A percentile compares a stretch with the other conserved stretches of the same genome.
Conservation (phyloP, 768 basidiomycete genomes). For the Rhodosporidiobolus odoratus region DNA sequence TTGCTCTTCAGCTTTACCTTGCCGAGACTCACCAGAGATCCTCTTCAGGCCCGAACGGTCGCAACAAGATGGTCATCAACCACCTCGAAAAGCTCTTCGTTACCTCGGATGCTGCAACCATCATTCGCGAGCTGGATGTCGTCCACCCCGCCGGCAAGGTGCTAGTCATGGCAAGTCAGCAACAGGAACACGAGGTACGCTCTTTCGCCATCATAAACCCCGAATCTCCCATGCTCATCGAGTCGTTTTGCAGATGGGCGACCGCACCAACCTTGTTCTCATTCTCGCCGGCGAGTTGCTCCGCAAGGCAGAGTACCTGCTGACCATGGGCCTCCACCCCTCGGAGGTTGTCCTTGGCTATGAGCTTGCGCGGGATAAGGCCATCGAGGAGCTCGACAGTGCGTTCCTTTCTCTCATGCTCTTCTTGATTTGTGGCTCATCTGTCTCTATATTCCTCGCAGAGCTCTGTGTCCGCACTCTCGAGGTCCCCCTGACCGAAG, state of each 20-base stretch:
- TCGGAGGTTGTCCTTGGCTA: conserved; percentile 93
- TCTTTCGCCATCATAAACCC: not conserved
- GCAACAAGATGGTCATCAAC: conserved; percentile 97
- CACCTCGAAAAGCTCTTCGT: conserved; percentile 93
- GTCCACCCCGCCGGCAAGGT: conserved; percentile 97
- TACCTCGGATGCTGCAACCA: conserved; percentile 97
- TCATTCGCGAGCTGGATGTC: conserved; percentile 95
- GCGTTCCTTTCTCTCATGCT: conserved; percentile 46
- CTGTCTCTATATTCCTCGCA: conserved; percentile 27
- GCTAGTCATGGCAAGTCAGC: conserved; percentile 97
- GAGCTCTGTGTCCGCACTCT: conserved; percentile 66
- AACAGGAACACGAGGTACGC: conserved; percentile 85
- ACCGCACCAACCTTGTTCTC: conserved; percentile 89
- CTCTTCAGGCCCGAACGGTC: conserved; percentile 55
- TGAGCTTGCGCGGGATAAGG: conserved; percentile 80
- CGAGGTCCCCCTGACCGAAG: conserved; percentile 65
- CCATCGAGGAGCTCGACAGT: conserved; percentile 84
- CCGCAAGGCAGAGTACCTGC: conserved; percentile 83
- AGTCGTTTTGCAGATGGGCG: conserved; percentile 68
- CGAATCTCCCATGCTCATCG: not conserved
- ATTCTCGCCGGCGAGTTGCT: conserved; percentile 92
- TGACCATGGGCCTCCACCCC: conserved; percentile 95
- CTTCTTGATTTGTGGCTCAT: not conserved
- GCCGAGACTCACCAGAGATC: not conserved
- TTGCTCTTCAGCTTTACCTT: no score